Conservation (phyloP, 192 early-diverging fungal genomes). For the Pilobolus umbonatus region DNA sequence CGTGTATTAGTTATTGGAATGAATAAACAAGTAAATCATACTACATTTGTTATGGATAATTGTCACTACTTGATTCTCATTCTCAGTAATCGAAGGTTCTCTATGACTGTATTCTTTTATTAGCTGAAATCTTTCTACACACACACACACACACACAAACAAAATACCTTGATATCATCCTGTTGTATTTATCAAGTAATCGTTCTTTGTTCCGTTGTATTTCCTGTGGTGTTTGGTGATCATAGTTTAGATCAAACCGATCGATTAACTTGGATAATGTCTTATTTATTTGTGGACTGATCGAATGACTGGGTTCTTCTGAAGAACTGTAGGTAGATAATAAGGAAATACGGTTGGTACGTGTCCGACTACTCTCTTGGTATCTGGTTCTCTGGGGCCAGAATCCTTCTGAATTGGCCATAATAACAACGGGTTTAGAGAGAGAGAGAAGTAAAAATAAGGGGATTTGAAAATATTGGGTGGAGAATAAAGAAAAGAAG, state of each 20-base stretch:
- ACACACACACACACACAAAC: background rate
- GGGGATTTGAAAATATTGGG: too few species aligned
- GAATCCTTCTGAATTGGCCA: too few species aligned
- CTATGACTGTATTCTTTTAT: conserved; percentile 6
- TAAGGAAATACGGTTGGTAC: too few species aligned
- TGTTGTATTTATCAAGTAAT: background rate
- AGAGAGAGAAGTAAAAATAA: too few species aligned
- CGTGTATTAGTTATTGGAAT: background rate
- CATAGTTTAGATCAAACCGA: background rate
- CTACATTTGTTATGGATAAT: conserved; percentile 63
- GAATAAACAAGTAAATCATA: background rate
- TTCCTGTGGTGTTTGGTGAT: background rate
- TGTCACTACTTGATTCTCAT: conserved; percentile 55
- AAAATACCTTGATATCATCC: conserved; percentile 3
- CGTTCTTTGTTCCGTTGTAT: conserved; percentile 6
- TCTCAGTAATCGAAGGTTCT: conserved; percentile 43
- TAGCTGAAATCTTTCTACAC: background rate
- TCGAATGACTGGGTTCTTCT: background rate
- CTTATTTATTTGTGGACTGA: conserved; percentile 1
- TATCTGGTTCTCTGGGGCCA: too few species aligned
- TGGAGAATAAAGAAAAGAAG: too few species aligned
- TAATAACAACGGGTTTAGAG: too few species aligned
- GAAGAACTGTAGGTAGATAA: background rate
- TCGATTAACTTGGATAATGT: conserved; percentile 11
- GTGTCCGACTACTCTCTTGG: too few species aligned